These are phyloP conservation scores for Clavulina sp. DNA, from an alignment of 768 basidiomycete genomes.

Conservation along the genomic window DNA sequence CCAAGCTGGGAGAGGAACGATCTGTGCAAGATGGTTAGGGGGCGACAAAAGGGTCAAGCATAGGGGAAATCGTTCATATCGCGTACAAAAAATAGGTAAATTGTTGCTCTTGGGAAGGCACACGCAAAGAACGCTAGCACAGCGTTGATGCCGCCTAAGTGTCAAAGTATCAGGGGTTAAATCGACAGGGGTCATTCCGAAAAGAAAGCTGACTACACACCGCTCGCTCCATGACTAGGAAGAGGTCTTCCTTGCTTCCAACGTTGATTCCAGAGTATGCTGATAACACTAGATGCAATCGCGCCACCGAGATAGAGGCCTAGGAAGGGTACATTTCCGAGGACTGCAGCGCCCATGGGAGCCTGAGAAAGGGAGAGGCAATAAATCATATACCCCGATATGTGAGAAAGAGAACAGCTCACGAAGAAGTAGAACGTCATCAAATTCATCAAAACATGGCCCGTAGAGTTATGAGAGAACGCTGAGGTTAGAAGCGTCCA, in stretches of 20 bases:
- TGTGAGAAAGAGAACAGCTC: not conserved
- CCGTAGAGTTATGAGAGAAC: constrained; percentile 6
- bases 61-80: not conserved
- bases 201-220: constrained; percentile 1
- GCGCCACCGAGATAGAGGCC: constrained; percentile 10
- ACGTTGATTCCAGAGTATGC: constrained; percentile 3
- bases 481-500: constrained; percentile 10
- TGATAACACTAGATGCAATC: constrained; percentile 5
- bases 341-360: not conserved
- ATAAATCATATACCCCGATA: not conserved
- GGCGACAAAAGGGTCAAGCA: not conserved
- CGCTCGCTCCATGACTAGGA: constrained; percentile 9
- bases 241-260: not conserved
- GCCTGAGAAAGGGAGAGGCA: not conserved
- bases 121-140: constrained; percentile 1
- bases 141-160: not conserved
- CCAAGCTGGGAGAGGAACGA: constrained; percentile 11
- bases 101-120: not conserved
- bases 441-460: constrained; percentile 6
- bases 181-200: not conserved
- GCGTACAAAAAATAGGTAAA: not conserved
- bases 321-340: constrained; percentile 1
- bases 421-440: constrained; percentile 10
- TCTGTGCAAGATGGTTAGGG: constrained; percentile 3
- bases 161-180: not conserved